A percentile compares a stretch with the other conserved stretches of the same genome.
These are phyloP conservation scores for Pascua sp. DNA, from an alignment of 1,284 basidiomycete genomes.

Conservation along the genomic window DNA sequence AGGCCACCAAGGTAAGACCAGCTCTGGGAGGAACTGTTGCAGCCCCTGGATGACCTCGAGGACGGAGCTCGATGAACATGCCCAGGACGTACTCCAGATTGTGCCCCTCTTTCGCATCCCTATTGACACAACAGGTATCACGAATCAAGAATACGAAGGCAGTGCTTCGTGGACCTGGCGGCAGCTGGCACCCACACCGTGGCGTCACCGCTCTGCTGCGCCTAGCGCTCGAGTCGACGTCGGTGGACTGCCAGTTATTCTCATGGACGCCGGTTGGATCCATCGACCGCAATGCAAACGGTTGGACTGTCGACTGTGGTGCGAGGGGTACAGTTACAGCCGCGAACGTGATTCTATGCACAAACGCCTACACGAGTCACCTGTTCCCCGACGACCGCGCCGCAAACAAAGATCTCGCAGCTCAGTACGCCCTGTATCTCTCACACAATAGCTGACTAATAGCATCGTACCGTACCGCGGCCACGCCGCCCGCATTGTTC, in stretches of 20 bases:
- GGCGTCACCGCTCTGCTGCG: conserved; percentile 13
- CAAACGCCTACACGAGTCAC: conserved; percentile 37
- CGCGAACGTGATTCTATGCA: conserved; percentile 31
- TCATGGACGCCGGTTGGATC: conserved; percentile 10
- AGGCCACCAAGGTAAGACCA: background rate
- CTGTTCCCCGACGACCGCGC: conserved; percentile 19
- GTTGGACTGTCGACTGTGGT: conserved; percentile 16
- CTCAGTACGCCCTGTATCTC: conserved; percentile 2
- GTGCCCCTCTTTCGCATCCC: no score
- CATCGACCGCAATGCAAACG: background rate
- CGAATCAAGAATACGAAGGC: background rate
- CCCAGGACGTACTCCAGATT: no score
- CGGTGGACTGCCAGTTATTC: conserved; percentile 8
- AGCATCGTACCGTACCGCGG: conserved; percentile 28
- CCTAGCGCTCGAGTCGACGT: conserved; percentile 5
- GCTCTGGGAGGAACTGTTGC: no score
- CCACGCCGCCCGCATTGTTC: conserved; percentile 26
- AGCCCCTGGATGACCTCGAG: no score
- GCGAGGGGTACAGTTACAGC: conserved; percentile 25
- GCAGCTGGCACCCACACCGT: conserved; percentile 18
- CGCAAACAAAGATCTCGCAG: background rate
- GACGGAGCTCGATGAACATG: no score
- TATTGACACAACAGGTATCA: background rate
- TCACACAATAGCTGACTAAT: background rate
- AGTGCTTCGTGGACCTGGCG: background rate